Evolutionary conservation across 495 filamentous ascomycete species (phyloP).

Genomic region (Talaromyces borbonicus): DNA sequence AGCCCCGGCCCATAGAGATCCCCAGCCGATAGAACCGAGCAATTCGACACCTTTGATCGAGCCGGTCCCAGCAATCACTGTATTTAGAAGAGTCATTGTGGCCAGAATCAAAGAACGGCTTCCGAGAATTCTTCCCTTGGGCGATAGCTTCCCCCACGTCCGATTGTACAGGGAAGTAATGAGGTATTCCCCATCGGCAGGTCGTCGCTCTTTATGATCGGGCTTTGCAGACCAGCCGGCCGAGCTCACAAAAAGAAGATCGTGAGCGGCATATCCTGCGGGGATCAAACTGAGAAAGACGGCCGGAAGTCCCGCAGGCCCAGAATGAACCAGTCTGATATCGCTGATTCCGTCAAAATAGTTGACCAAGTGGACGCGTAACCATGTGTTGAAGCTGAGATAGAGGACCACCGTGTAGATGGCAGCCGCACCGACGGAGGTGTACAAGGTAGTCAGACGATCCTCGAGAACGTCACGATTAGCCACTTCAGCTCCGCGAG

Average conservation of each 20-base stretch:
- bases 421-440: constrained; percentile 51
- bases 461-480: constrained; percentile 66
- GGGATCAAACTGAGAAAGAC: constrained; percentile 49
- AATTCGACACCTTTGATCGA: constrained; percentile 58
- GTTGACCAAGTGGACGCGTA: constrained; percentile 55
- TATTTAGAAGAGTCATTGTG: constrained; percentile 46
- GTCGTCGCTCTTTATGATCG: constrained; percentile 27
- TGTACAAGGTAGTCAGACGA: constrained; percentile 48
- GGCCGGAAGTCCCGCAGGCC: constrained; percentile 33
- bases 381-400: constrained; percentile 50
- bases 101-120: constrained; percentile 53
- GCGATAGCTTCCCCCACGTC: constrained; percentile 44
- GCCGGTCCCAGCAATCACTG: constrained; percentile 50
- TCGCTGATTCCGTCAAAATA: constrained; percentile 61
- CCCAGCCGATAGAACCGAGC: constrained; percentile 58
- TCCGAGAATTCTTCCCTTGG: constrained; percentile 54
- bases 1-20: constrained; percentile 58
- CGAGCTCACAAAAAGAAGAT: constrained; percentile 68
- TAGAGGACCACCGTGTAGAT: constrained; percentile 61
- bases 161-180: constrained; percentile 44
- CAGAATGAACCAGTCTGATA: constrained; percentile 51
- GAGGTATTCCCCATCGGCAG: constrained; percentile 46
- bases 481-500: constrained; percentile 31
- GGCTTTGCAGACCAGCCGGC: constrained; percentile 32
- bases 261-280: constrained; percentile 54